phyloP scores from a whole-genome alignment of 768 basidiomycete species.

The Galerina sulciceps region DNA sequence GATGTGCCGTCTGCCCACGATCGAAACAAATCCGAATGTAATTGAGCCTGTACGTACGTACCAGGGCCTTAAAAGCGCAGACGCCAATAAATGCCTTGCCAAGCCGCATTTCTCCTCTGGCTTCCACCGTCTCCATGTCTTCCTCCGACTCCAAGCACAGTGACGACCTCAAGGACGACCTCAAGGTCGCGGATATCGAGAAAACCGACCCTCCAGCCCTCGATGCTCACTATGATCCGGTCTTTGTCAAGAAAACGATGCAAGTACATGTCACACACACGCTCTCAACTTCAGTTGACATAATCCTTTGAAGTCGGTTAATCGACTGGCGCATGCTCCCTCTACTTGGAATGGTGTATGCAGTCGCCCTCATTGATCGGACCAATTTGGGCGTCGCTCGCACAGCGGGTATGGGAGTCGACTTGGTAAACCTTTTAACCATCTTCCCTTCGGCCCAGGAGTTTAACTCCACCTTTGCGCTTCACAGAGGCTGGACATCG shows the following conservation, averaged over 20 bases:
- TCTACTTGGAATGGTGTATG: constrained; percentile 35
- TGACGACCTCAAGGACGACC: constrained; percentile 12
- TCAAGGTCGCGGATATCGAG: constrained; percentile 6
- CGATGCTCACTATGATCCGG: constrained; percentile 20
- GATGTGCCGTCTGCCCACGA: too few relatives aligned
- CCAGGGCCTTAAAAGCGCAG: too few relatives aligned
- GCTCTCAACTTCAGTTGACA: not conserved
- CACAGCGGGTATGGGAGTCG: constrained; percentile 38
- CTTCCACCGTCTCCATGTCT: not conserved
- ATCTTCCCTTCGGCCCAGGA: not conserved
- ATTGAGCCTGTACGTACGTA: too few relatives aligned
- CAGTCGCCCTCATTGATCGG: constrained; percentile 36
- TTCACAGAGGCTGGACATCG: constrained; percentile 14
- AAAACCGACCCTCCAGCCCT: constrained; percentile 4
- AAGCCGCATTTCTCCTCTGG: too few relatives aligned
- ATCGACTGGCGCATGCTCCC: constrained; percentile 38
- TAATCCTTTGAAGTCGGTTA: constrained; percentile 23
- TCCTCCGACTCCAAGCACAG: constrained; percentile 9
- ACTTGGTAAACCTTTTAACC: constrained; percentile 26
- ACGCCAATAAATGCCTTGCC: too few relatives aligned
- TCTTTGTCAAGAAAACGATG: constrained; percentile 18
- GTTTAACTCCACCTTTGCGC: constrained; percentile 21
- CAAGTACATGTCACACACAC: not conserved
- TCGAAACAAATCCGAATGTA: too few relatives aligned
- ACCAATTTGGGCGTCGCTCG: constrained; percentile 36